These are phyloP conservation scores for Penicillium crystallinum DNA, from an alignment of 495 filamentous ascomycete species.

Conservation along the genomic window DNA sequence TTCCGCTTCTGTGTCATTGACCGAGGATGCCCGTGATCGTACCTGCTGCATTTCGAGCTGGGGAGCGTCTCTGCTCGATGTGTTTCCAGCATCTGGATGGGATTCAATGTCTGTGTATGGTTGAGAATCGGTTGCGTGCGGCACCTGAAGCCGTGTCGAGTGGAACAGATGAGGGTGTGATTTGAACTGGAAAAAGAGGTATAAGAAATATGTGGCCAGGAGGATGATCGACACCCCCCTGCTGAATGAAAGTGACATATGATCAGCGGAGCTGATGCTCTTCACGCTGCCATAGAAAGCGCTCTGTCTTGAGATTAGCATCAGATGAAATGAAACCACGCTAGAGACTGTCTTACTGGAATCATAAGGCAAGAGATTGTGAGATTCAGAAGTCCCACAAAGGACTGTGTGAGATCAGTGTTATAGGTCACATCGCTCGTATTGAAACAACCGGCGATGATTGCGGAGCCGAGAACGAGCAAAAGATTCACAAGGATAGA, in stretches of 20 bases:
- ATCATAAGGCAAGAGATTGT: constrained; percentile 22
- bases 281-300: constrained; percentile 20
- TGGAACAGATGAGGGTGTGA: constrained; percentile 4
- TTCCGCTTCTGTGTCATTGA: neutral
- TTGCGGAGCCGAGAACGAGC: constrained; percentile 18
- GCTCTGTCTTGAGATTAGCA: constrained; percentile 5
- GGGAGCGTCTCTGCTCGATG: neutral
- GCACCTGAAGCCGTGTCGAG: neutral
- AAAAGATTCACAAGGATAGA: constrained; percentile 20
- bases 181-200: constrained; percentile 51
- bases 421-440: constrained; percentile 15
- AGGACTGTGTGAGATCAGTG: constrained; percentile 16
- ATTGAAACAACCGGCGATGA: constrained; percentile 14
- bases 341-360: constrained; percentile 13
- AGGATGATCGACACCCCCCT: constrained; percentile 41
- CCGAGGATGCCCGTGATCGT: neutral
- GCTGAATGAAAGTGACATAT: constrained; percentile 16
- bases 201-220: constrained; percentile 60
- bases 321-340: neutral
- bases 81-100: neutral
- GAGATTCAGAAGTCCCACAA: constrained; percentile 18
- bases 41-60: constrained; percentile 7
- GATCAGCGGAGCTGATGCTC: constrained; percentile 10
- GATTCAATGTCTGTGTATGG: constrained; percentile 6
- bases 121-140: neutral